Percentiles rank a stretch among this genome's conserved stretches.
Conservation (phyloP, 192 early-diverging fungal species). For the Entomortierella beljakovae region DNA sequence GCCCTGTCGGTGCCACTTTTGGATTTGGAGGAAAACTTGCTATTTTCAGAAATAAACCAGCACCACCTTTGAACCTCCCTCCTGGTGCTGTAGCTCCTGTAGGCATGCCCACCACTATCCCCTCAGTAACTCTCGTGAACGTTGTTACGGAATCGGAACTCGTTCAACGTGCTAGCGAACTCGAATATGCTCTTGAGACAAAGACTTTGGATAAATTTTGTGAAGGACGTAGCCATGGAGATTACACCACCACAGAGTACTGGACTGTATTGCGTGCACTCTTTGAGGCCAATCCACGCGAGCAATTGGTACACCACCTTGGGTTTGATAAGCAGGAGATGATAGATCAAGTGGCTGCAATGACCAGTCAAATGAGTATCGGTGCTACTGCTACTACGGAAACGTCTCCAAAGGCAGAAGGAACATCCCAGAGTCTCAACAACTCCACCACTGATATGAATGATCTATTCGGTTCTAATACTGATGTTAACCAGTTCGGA, state of each 20-base stretch:
- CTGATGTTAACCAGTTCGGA: slow-evolving; percentile 7
- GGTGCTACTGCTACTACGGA: slow-evolving; percentile 16
- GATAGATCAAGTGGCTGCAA: slow-evolving; percentile 70
- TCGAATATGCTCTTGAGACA: slow-evolving; percentile 74
- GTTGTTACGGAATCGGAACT: slow-evolving; percentile 83
- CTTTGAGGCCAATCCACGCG: slow-evolving; percentile 82
- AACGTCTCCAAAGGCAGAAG: slow-evolving; percentile 8
- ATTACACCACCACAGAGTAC: slow-evolving; percentile 53
- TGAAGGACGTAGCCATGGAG: slow-evolving; percentile 44
- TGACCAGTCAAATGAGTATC: slow-evolving; percentile 52
- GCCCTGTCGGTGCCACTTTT: slow-evolving; percentile 88
- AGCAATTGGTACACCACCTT: slow-evolving; percentile 87
- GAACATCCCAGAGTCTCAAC: slow-evolving; percentile 3
- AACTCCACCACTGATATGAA: slow-evolving; percentile 29
- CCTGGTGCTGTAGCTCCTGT: slow-evolving; percentile 50
- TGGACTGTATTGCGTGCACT: slow-evolving; percentile 90
- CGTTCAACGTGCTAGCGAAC: slow-evolving; percentile 72
- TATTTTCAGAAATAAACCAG: slow-evolving; percentile 71
- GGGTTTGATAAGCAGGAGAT: slow-evolving; percentile 85
- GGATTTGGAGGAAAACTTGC: slow-evolving; percentile 94
- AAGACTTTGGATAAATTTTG: slow-evolving; percentile 59
- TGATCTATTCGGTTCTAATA: slow-evolving; percentile 13
- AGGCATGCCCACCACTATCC: slow-evolving; percentile 42
- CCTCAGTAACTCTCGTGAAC: slow-evolving; percentile 68
- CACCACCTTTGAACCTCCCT: slow-evolving; percentile 52